phyloP scores from a whole-genome alignment of 192 early-diverging fungal species.

The Backusella mclennaniae region DNA sequence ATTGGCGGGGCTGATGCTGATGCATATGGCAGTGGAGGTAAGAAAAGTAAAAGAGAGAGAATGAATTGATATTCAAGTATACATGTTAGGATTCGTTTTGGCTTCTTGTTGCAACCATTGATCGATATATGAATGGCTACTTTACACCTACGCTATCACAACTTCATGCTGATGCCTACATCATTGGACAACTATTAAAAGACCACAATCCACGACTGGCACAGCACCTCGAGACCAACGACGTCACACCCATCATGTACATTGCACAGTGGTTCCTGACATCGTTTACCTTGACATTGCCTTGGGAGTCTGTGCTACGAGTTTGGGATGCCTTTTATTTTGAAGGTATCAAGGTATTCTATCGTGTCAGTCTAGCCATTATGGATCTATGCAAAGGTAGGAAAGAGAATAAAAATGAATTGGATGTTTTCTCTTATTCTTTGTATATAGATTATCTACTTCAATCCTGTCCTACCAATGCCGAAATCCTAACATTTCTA shows the following conservation, averaged over 20 bases:
- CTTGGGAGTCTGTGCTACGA: conserved; percentile 84
- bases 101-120: conserved; percentile 75
- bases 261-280: conserved; percentile 96
- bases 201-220: conserved; percentile 68
- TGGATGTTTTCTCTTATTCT: background rate
- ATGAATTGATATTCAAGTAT: background rate
- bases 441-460: conserved; percentile 53
- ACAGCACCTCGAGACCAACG: conserved; percentile 69
- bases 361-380: conserved; percentile 80
- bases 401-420: too few species aligned
- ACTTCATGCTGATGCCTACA: conserved; percentile 75
- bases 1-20: conserved; percentile 86
- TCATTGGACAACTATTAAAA: conserved; percentile 74
- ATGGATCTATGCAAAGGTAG: conserved; percentile 50
- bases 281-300: conserved; percentile 82
- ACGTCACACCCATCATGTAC: conserved; percentile 85
- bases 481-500: conserved; percentile 74
- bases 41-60: background rate
- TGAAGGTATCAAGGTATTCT: conserved; percentile 83
- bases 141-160: conserved; percentile 72
- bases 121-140: conserved; percentile 73
- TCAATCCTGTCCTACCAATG: conserved; percentile 67
- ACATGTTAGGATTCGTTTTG: conserved; percentile 78
- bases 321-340: conserved; percentile 93
- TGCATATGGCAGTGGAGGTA: conserved; percentile 70